Base-by-base conservation (phyloP, 768 basidiomycete species). In the Amanita exitialis region DNA sequence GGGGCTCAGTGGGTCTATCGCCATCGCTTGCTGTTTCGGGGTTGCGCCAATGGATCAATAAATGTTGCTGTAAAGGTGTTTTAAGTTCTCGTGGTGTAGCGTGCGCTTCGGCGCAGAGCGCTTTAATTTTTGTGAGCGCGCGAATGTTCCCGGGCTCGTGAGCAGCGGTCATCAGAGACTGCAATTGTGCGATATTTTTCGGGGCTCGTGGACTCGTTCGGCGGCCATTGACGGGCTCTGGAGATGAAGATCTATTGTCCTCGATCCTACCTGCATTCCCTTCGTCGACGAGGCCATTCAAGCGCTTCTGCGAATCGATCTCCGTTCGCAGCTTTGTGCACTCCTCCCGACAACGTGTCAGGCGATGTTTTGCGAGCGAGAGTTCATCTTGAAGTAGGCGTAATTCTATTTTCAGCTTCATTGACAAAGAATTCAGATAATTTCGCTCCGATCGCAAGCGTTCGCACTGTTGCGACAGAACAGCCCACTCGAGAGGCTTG, bases 31-130 rank as follows among this genome's bases (percentile, higher is more conserved):
- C 15, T 35, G 54, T 27, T 35, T 64, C 50, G 20, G 73, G 73
- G 49, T 69, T 75, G 21, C 72, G 67, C 73, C 73, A 75, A 54
- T 69, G 72, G 2, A 64, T 61, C 10, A 75, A 56, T 9, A 75
- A 57, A 45, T 64, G 71, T 46, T 66, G 64, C 47, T 75, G 73
- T n/a, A 71, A 57, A 9, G 72, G 68, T 1, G 69, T 73, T 57
- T 75, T 75, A 37, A 63, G 62, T 15, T 73, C 73, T 54, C 69
- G 65, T 10, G 69, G 68, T 0, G 73, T 73, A 45, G 57, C 58
- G 47, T 75, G 73, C 9, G 73, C 73, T 32, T 72, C 70, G 0
- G 71, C 66, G 56, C 73, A 75, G 36, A 75, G 55, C 45, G 66
- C 65, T 59, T 75, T 75, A 55, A 75, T 66, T 54, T 64, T 70